These are phyloP conservation scores for Saccharum hybrid DNA, from an alignment of 202 grass and related monocot species.

Conservation along the genomic window DNA sequence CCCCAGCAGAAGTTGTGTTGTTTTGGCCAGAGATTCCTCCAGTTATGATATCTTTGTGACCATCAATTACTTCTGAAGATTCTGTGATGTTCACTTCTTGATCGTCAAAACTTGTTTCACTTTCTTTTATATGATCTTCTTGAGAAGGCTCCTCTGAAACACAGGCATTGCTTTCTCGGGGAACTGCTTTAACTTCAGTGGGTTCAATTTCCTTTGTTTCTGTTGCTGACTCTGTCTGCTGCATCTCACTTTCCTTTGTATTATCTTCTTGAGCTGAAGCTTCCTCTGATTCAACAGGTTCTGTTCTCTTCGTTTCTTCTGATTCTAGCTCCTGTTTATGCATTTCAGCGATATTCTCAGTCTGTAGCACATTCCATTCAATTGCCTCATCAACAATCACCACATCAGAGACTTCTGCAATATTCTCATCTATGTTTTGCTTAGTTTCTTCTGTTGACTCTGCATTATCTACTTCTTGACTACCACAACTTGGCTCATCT, in stretches of 20 bases:
- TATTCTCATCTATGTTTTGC: constrained; percentile 5
- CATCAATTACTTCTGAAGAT: constrained; percentile 28
- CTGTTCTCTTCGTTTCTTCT: constrained; percentile 48
- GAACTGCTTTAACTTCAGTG: constrained; percentile 32
- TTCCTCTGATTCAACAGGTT: constrained; percentile 45
- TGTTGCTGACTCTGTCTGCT: constrained; percentile 5
- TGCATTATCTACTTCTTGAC: constrained; percentile 36
- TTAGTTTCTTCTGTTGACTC: constrained; percentile 49
- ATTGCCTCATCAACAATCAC: constrained; percentile 30
- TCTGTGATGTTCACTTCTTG: constrained; percentile 10
- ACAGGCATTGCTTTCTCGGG: constrained; percentile 35
- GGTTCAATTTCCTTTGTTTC: constrained; percentile 26
- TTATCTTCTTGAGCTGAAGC: constrained; percentile 33
- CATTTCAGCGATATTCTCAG: constrained; percentile 32
- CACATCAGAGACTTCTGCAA: constrained; percentile 32
- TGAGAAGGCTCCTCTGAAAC: constrained; percentile 41
- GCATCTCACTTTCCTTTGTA: background rate
- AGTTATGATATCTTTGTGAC: constrained; percentile 29
- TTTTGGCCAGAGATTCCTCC: constrained; percentile 16
- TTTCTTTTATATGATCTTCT: constrained; percentile 32
- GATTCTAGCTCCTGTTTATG: constrained; percentile 12
- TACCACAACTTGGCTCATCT: constrained; percentile 31
- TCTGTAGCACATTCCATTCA: constrained; percentile 25
- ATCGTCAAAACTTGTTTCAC: constrained; percentile 29
- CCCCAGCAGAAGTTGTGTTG: background rate